Evolutionary conservation across 2,329 filamentous ascomycete species (phyloP).

Genomic region (Talaromyces sp.): DNA sequence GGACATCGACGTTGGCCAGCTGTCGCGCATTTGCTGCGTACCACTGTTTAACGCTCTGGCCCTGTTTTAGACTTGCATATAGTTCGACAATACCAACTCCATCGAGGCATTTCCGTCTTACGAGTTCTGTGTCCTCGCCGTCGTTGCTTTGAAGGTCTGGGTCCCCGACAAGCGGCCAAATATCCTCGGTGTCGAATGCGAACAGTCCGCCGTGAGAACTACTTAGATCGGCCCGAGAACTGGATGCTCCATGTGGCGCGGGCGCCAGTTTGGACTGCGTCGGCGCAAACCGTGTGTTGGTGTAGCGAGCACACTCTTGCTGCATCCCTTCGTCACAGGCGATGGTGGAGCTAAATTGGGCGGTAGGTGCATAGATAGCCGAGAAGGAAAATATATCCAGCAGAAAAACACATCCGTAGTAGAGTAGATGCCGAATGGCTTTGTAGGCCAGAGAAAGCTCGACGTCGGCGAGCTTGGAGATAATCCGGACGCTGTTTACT

Average conservation of each 20-base stretch:
- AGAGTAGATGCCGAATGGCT: conserved; percentile 81
- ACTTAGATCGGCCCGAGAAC: not conserved
- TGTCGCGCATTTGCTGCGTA: conserved; percentile 67
- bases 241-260: not conserved
- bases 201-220: conserved; percentile 9
- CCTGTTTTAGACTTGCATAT: conserved; percentile 78
- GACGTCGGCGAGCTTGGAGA: conserved; percentile 77
- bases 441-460: conserved; percentile 80
- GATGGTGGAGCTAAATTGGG: conserved; percentile 68
- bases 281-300: conserved; percentile 51
- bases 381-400: conserved; percentile 94
- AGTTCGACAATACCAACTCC: conserved; percentile 62
- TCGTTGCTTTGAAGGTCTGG: conserved; percentile 11
- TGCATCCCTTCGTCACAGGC: conserved; percentile 70
- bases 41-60: conserved; percentile 82
- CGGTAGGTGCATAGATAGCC: conserved; percentile 80
- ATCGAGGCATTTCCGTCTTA: conserved; percentile 27
- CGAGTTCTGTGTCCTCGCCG: conserved; percentile 3
- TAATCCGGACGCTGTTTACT: conserved; percentile 79
- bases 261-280: conserved; percentile 10
- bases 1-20: conserved; percentile 73
- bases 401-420: conserved; percentile 84
- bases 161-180: conserved; percentile 39
- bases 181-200: conserved; percentile 28
- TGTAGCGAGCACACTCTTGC: conserved; percentile 82